Base-by-base conservation (phyloP, 2,329 filamentous ascomycete species). In the Sporothrix inflata region DNA sequence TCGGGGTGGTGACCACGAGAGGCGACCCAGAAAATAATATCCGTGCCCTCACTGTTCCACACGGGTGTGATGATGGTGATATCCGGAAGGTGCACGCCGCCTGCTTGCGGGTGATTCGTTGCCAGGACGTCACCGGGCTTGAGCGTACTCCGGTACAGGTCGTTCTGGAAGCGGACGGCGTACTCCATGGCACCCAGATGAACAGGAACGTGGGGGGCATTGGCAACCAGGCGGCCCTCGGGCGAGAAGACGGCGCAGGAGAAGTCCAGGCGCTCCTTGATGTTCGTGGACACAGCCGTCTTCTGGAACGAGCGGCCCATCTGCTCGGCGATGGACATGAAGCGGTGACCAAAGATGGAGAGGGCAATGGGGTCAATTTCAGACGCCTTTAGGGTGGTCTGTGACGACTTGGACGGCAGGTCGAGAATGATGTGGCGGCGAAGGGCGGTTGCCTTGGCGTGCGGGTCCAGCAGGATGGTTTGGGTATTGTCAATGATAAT, bases 401-500 rank as follows among this genome's bases (percentile, higher is more conserved):
- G 57, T 80, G 77, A 70, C 81, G 79, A 4, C 38, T 42, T 65
- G 38, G 9, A n/a, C n/a, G 90, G 88, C 47, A 96, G 87, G 75
- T 97, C 93, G 78, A 98, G 94, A 7, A 65, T 65, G 8, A 98
- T 93, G 77, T 97, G 94, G 0, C 93, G 97, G 74, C 94, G 87
- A 19, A 97, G 90, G 27, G 97, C 85, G 34, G 94, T 82, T 0
- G 94, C 94, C 24, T 89, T 89, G 1, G 93, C 88, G 27, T 88
- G 88, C 0, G 94, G 94, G 0, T 92, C 92, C 1, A 98, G 90
- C 0, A 98, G 92, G 74, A 98, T 96, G 0, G 94, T 98, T 81
- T 98, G 94, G 0, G 92, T 94, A 7, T 91, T 91, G 78, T 94
- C 94, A 2, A 93, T 93, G 73, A 97, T 86, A 81, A 97, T 93